Evolutionary conservation across 2,329 filamentous ascomycete species (phyloP), one percentile per base, ranked within the genome.

Genomic region (Phyllosticta capitalensis): DNA sequence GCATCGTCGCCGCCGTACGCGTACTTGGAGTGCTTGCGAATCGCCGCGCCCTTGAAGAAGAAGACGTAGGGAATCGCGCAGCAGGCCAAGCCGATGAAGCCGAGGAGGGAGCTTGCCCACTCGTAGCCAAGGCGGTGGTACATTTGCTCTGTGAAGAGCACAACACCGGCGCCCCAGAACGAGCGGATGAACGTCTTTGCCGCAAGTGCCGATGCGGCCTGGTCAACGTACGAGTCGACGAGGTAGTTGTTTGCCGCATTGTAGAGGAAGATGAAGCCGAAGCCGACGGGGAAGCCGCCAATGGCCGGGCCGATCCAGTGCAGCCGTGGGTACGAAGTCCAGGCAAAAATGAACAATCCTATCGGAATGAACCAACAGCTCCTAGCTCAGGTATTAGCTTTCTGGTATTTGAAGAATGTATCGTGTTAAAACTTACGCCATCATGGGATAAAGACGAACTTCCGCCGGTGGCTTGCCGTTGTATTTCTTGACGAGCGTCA

Each of bases 61-160:
- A 96, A 95, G 24, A 89, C 72, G 70, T 86, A 95, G 0, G 90
- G 90, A 64, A 95, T 95, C 0, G 79, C 83, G 70, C 90, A 95
- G 75, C 90, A 95, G 0, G 83, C 86, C 5, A 95, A 75, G 17
- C 81, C 83, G 65, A 95, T 79, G 65, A 92, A 92, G 0, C 82
- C 89, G 9, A 94, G 75, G 9, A 94, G 78, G 0, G 81, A 80
- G 55, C 83, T 84, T 0, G 89, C 89, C 89, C 89, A 92, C 69
- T 90, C 84, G 71, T 90, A 80, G 9, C 84, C 84, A 14, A 92
- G 78, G 2, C 84, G 80, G 48, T 67, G 63, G 61, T 73, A 74
- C 89, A 94, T 92, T 72, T 92, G 88, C 64, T 81, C 79, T 0
- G 89, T 92, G 74, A 94, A 94, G 1, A 95, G 80, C 0, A 92